phyloP scores from a whole-genome alignment of 805 yeast species.

The Tetrapisispora nanseiensis region DNA sequence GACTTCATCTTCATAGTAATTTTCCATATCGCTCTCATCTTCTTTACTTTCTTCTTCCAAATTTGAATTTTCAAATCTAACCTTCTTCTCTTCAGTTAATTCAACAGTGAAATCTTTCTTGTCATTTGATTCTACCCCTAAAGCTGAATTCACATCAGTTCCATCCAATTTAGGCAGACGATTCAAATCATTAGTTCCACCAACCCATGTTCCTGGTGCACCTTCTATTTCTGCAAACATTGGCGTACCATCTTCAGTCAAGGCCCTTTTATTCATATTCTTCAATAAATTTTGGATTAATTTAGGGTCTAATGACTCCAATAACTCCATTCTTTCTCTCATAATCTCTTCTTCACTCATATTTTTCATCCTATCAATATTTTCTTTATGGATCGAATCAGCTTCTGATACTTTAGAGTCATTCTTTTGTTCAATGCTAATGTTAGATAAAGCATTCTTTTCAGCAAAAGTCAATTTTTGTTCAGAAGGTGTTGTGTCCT shows the following conservation, averaged over 20 bases:
- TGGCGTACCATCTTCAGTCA: slow-evolving; percentile 31
- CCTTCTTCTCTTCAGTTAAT: slow-evolving; percentile 13
- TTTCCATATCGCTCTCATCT: slow-evolving; percentile 6
- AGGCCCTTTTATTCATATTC: slow-evolving; percentile 42
- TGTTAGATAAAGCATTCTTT: not conserved
- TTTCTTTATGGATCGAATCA: slow-evolving; percentile 69
- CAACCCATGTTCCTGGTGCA: slow-evolving; percentile 31
- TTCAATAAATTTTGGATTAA: slow-evolving; percentile 49
- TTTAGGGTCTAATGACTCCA: slow-evolving; percentile 59
- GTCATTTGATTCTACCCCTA: slow-evolving; percentile 11
- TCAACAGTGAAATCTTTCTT: not conserved
- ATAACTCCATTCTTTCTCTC: slow-evolving; percentile 54
- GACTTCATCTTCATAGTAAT: slow-evolving; percentile 37
- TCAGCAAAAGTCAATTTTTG: not conserved
- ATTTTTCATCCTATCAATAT: slow-evolving; percentile 45
- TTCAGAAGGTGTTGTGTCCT: not conserved
- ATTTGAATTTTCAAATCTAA: slow-evolving; percentile 7
- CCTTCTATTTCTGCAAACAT: slow-evolving; percentile 30
- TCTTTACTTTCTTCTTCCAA: slow-evolving; percentile 6
- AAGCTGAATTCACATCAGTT: slow-evolving; percentile 22
- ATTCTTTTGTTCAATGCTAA: not conserved
- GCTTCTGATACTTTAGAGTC: slow-evolving; percentile 39
- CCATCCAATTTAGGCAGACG: slow-evolving; percentile 22
- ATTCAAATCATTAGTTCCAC: slow-evolving; percentile 18
- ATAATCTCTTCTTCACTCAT: slow-evolving; percentile 62